Evolutionary conservation across 768 basidiomycete species (phyloP).

Genomic region (Phaeotremella skinneri): DNA sequence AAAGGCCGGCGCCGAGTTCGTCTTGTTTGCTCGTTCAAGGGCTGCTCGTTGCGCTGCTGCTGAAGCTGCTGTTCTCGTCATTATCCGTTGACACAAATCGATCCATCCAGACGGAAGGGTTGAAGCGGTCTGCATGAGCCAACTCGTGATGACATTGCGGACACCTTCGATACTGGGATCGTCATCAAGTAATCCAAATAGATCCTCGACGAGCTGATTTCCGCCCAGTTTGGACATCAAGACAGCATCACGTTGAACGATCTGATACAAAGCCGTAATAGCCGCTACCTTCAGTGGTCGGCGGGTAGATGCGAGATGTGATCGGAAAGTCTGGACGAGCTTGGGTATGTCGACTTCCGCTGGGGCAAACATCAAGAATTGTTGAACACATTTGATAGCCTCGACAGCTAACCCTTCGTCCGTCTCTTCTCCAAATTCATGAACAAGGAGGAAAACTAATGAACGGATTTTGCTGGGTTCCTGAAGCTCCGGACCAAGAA

Average conservation of each 20-base stretch:
- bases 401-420: slow-evolving; percentile 88
- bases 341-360: slow-evolving; percentile 77
- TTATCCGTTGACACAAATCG: slow-evolving; percentile 92
- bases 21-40: slow-evolving; percentile 11
- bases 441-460: slow-evolving; percentile 77
- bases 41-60: slow-evolving; percentile 54
- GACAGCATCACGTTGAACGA: slow-evolving; percentile 90
- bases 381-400: slow-evolving; percentile 93
- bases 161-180: slow-evolving; percentile 92
- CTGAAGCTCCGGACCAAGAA: slow-evolving; percentile 91
- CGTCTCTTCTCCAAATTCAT: slow-evolving; percentile 77
- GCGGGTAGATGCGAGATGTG: slow-evolving; percentile 73
- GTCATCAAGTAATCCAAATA: slow-evolving; percentile 93
- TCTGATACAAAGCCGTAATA: slow-evolving; percentile 93
- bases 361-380: slow-evolving; percentile 93
- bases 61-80: slow-evolving; percentile 89
- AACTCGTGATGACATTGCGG: slow-evolving; percentile 83
- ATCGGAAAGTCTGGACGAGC: slow-evolving; percentile 72
- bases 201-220: slow-evolving; percentile 85
- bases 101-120: slow-evolving; percentile 97
- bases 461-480: slow-evolving; percentile 77
- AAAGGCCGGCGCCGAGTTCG: slow-evolving; percentile 49
- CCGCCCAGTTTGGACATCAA: slow-evolving; percentile 90
- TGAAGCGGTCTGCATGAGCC: slow-evolving; percentile 91
- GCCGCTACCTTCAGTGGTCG: slow-evolving; percentile 87